Evolutionary conservation across 177 flowering plant species (phyloP), one percentile per base, ranked within the genome.

Genomic region (Vitis hybrid): DNA sequence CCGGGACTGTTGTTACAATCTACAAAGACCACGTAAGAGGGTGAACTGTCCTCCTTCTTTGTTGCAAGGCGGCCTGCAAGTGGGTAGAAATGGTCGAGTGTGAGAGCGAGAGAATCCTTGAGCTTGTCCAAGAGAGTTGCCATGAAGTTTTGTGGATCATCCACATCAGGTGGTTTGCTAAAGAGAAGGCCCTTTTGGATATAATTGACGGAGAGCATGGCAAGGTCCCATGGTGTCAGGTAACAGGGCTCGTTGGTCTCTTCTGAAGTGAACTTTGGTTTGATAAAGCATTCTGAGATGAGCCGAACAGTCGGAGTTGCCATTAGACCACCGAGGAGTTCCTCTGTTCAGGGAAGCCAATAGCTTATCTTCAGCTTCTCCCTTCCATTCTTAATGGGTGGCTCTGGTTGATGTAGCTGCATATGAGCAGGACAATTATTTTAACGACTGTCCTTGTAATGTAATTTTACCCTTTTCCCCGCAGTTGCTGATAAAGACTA

Each of bases 181-280:
- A 78, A 87, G 60, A 87, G 83, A 15, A 86, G 84, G 11, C 93
- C 91, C 61, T 85, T 86, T 53, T 86, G 91, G 70, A 84, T 86
- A 66, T 84, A 82, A 11, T 77, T 82, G 0, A 31, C 79, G 5
- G 81, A 76, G 45, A 87, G 78, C 81, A 84, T 68, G 14, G 62
- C 56, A 0, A 82, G 72, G 33, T 88, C 89, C 85, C 86, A 85
- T 65, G 85, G 82, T 9, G 82, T 26, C 62, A 87, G 59, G 52
- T 82, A 53, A 21, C 33, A 39, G 6, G 77, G 80, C 58, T 73
- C 66, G 11, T 72, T 70, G 1, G 79, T 39, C 12, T 76, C 79
- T 67, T 68, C 68, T 18, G 59, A 0, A 7, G 4, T 39, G 51
- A 26, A 18, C 1, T 63, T 18, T 10, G 85, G 87, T 56, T 76